Evolutionary conservation across 2,329 filamentous ascomycete species (phyloP).

Genomic region (Metarhizium sp.): DNA sequence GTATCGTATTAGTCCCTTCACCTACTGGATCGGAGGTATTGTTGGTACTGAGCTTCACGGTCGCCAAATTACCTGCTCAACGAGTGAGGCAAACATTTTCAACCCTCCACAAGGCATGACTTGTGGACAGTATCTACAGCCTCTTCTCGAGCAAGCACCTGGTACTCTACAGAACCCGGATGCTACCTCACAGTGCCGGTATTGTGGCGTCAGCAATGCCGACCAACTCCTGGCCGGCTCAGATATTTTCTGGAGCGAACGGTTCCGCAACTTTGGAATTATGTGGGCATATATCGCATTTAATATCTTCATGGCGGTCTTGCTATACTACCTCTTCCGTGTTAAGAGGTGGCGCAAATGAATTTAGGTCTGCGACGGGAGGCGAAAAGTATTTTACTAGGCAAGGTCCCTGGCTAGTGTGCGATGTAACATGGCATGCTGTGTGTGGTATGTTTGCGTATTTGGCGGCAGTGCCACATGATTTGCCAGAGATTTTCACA

Average conservation of each 20-base stretch:
- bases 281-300: slow-evolving; percentile 59
- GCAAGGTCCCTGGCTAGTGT: neutral
- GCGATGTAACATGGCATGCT: neutral
- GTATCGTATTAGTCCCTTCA: slow-evolving; percentile 57
- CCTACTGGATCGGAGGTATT: slow-evolving; percentile 60
- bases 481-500: too few relatives aligned
- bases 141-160: slow-evolving; percentile 37
- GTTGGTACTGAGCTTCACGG: slow-evolving; percentile 55
- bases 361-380: neutral
- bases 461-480: too few relatives aligned
- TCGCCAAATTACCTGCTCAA: slow-evolving; percentile 40
- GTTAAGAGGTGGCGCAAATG: slow-evolving; percentile 31
- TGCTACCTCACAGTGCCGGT: slow-evolving; percentile 49
- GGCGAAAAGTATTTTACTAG: neutral
- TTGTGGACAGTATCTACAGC: slow-evolving; percentile 53
- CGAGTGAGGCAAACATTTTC: slow-evolving; percentile 53
- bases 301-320: slow-evolving; percentile 49
- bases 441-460: too few relatives aligned
- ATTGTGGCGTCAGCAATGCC: slow-evolving; percentile 56
- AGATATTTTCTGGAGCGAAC: slow-evolving; percentile 38
- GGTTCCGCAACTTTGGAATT: slow-evolving; percentile 64
- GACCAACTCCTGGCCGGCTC: slow-evolving; percentile 46
- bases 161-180: slow-evolving; percentile 56
- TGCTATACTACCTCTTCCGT: slow-evolving; percentile 54
- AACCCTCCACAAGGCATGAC: slow-evolving; percentile 51